phyloP scores from a whole-genome alignment of 306 rosid species.

The Corylus americana region DNA sequence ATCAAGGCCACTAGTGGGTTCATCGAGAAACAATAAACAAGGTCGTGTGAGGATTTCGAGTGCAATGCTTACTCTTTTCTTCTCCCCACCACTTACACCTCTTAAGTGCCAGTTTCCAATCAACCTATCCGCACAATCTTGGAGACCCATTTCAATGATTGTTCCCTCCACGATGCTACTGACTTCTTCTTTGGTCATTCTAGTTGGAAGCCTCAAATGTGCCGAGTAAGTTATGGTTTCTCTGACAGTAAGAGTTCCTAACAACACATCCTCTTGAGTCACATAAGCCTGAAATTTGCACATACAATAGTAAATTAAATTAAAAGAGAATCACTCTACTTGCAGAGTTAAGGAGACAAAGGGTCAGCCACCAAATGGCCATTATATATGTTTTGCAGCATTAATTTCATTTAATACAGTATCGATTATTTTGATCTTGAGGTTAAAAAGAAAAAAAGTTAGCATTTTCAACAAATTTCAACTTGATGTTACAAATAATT shows the following conservation, averaged over 20 bases:
- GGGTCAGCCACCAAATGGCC: constrained; percentile 2
- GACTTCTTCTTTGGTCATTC: constrained; percentile 55
- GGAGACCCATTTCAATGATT: constrained; percentile 86
- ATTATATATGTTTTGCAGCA: constrained; percentile 17
- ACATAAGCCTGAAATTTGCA: constrained; percentile 68
- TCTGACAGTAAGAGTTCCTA: constrained; percentile 73
- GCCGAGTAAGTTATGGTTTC: constrained; percentile 81
- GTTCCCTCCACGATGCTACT: constrained; percentile 59
- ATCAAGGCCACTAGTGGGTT: constrained; percentile 90
- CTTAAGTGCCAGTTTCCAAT: constrained; percentile 85
- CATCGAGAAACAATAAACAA: constrained; percentile 73
- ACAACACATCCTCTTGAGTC: constrained; percentile 81
- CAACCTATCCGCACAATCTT: constrained; percentile 69
- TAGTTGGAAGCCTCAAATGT: constrained; percentile 59
- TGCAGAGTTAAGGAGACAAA: not conserved
- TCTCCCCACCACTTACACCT: constrained; percentile 88
- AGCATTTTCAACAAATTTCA: not conserved
- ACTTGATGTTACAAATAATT: not conserved
- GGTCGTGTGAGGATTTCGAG: constrained; percentile 85
- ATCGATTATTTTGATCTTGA: not conserved
- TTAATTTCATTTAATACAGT: not conserved
- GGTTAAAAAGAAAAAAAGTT: not conserved
- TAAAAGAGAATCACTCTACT: not conserved
- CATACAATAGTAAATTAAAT: not conserved
- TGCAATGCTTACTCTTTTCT: constrained; percentile 82